Evolutionary conservation across 2,329 filamentous ascomycete species (phyloP).

Genomic region (Orbilia oligospora): DNA sequence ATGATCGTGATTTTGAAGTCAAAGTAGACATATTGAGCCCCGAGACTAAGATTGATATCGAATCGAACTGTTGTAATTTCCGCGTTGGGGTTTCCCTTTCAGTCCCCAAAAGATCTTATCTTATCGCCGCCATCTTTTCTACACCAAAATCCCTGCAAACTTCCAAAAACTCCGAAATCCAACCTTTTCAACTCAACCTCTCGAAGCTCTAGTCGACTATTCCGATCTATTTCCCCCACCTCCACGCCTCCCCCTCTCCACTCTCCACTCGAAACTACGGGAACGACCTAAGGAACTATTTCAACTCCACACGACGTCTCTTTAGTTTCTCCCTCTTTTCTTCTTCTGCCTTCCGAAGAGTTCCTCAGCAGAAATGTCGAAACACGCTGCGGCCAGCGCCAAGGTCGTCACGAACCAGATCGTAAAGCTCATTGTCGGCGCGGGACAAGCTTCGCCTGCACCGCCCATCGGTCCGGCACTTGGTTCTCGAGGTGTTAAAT

Average conservation of each 20-base stretch:
- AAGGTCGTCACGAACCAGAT: conserved; percentile 76
- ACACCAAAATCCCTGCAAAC: conserved; percentile 6
- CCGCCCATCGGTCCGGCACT: conserved; percentile 96
- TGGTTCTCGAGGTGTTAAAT: conserved; percentile 97
- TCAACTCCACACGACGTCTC: too few relatives aligned
- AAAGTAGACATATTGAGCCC: background rate
- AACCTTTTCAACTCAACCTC: conserved; percentile 14
- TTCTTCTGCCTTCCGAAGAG: too few relatives aligned
- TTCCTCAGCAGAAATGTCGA: conserved; percentile 35
- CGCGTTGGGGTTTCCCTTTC: background rate
- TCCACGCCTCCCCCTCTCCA: too few relatives aligned
- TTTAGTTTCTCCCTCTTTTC: too few relatives aligned
- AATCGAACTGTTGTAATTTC: background rate
- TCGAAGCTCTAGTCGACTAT: background rate
- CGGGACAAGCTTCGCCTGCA: conserved; percentile 92
- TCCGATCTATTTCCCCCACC: too few relatives aligned
- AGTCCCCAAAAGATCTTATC: conserved; percentile 23
- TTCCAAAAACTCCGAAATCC: conserved; percentile 33
- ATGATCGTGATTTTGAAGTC: background rate
- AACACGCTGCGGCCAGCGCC: conserved; percentile 35
- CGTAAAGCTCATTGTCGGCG: conserved; percentile 97
- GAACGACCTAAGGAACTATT: too few relatives aligned
- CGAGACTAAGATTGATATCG: too few relatives aligned
- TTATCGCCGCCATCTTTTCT: conserved; percentile 18
- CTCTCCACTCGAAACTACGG: too few relatives aligned